A percentile compares a stretch with the other conserved stretches of the same genome.
Conservation (phyloP, 2,329 filamentous ascomycete genomes). For the Didymellaceae sp. region DNA sequence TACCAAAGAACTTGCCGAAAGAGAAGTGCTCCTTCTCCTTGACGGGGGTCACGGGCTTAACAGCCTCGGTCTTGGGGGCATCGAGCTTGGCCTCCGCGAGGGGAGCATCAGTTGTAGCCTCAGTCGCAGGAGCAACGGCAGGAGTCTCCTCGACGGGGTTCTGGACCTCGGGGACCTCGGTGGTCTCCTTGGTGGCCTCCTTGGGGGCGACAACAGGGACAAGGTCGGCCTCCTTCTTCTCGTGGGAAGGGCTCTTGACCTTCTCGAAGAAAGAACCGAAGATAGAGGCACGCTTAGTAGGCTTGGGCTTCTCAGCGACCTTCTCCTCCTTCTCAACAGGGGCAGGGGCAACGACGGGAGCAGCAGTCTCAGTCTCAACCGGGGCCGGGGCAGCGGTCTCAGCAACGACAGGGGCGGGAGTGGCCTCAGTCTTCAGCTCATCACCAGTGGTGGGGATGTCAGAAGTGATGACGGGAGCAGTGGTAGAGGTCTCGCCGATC, state of each 20-base stretch:
- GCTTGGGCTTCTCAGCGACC: constrained; percentile 61
- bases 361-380: constrained; percentile 49
- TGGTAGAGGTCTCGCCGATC: constrained; percentile 41
- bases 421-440: constrained; percentile 54
- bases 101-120: constrained; percentile 32
- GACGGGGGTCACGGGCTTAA: constrained; percentile 47
- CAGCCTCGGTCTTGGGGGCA: constrained; percentile 38
- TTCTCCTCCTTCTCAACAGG: constrained; percentile 44
- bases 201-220: constrained; percentile 50
- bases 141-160: constrained; percentile 46
- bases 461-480: constrained; percentile 45
- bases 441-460: constrained; percentile 36
- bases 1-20: constrained; percentile 60
- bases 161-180: constrained; percentile 47
- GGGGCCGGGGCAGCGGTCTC: constrained; percentile 46
- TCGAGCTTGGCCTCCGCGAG: constrained; percentile 36
- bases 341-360: constrained; percentile 18
- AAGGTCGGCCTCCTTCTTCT: constrained; percentile 76
- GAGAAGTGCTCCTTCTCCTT: constrained; percentile 58
- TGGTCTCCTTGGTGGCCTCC: constrained; percentile 55
- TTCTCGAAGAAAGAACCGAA: constrained; percentile 76
- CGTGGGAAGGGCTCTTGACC: constrained; percentile 56
- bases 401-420: constrained; percentile 46
- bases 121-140: constrained; percentile 45
- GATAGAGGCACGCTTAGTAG: constrained; percentile 82